phyloP scores from a whole-genome alignment of 805 yeast species.

The Metschnikowia continentalis region DNA sequence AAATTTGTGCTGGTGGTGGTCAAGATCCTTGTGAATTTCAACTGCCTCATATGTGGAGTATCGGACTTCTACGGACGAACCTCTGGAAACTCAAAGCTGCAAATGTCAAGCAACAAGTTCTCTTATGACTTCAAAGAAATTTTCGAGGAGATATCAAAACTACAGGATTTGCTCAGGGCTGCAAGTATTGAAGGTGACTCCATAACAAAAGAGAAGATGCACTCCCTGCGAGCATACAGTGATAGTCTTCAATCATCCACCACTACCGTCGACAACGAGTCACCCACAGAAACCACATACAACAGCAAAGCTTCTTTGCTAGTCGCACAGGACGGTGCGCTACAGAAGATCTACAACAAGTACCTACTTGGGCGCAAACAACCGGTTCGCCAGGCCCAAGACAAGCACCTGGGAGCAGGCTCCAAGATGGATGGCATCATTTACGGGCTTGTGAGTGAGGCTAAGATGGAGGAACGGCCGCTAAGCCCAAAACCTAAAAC shows the following conservation, averaged over 20 bases:
- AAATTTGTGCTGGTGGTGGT: slow-evolving; percentile 34
- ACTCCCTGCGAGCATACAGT: background rate
- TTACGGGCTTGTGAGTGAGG: slow-evolving; percentile 26
- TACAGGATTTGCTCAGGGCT: background rate
- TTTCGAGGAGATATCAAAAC: slow-evolving; percentile 8
- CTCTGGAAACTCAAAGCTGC: background rate
- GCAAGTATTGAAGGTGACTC: background rate
- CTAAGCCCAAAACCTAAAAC: background rate
- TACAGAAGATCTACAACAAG: background rate
- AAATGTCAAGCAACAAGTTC: slow-evolving; percentile 2
- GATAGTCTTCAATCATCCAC: background rate
- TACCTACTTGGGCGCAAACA: background rate
- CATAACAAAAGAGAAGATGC: background rate
- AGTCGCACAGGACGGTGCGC: background rate
- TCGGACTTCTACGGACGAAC: background rate
- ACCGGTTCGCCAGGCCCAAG: background rate
- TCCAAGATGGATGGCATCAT: slow-evolving; percentile 11
- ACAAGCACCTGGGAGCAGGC: background rate
- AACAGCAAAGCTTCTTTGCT: background rate
- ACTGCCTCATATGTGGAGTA: slow-evolving; percentile 15
- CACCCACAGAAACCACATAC: background rate
- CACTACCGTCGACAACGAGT: background rate
- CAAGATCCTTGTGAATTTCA: slow-evolving; percentile 35
- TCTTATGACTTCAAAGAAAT: slow-evolving; percentile 20
- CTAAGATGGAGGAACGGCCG: slow-evolving; percentile 6